Base-by-base conservation (phyloP, 768 basidiomycete species). In the Suillus placidus region DNA sequence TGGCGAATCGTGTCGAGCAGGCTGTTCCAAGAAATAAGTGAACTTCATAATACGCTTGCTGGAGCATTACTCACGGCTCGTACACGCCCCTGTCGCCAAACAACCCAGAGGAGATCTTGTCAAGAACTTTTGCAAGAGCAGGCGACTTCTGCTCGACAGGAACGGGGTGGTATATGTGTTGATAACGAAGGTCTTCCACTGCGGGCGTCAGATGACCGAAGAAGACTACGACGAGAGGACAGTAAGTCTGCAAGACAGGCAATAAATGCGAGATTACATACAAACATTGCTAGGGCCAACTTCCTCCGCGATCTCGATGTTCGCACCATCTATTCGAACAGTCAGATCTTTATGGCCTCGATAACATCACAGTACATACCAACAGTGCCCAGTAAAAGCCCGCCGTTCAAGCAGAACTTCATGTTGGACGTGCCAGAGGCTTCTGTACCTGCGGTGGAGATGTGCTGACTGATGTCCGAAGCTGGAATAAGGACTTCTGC, bases 391-490 rank as follows among this genome's bases (percentile, higher is more conserved):
- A 96, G 77, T 16, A 98, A 81, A 57, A 98, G 80, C 26, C 94
- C 95, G 43, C 97, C 97, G 71, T 95, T 95, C 61, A 97, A 75
- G 71, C 92, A 92, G 79, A 98, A 94, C 78, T 92, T 92, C 90
- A 93, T 92, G 79, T 92, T 93, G 8, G 88, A 91, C 47, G 90
- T 91, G 40, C 89, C 90, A 2, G 87, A 88, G 13, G 91, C 90
- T 74, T 98, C 95, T 2, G 97, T 98, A 43, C 97, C 97, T 4
- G 97, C 97, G 16, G 97, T 99, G 30, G 93, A 95, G 77, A 99
- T 98, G 77, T 99, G 97, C 74, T 97, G 94, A 67, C 88, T 91
- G 80, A 98, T 92, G 76, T 99, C 95, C 35, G 92, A 91, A 14
- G 97, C 93, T n/a, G 92, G 93, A 66, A 95, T 92, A 70, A 95